phyloP scores from a whole-genome alignment of 2,329 filamentous ascomycete genomes.

The Trichophyton mentagrophytes region DNA sequence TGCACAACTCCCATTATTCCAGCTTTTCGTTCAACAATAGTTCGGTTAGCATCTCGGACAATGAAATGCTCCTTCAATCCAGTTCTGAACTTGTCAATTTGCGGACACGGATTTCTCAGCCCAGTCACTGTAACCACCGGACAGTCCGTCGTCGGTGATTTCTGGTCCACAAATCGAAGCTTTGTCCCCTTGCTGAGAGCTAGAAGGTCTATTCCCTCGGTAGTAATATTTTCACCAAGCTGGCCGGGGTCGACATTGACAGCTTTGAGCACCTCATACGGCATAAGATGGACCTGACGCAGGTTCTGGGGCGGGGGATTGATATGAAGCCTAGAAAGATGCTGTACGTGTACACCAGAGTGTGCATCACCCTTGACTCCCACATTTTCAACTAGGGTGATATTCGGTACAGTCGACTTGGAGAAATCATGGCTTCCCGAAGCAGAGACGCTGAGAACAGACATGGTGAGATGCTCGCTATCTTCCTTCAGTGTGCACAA shows the following conservation, averaged over 20 bases:
- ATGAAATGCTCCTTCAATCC: conserved; percentile 11
- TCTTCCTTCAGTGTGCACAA: background rate
- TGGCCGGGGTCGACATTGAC: conserved; percentile 12
- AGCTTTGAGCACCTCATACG: conserved; percentile 15
- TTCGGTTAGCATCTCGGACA: conserved; percentile 7
- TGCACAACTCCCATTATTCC: conserved; percentile 18
- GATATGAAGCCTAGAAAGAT: conserved; percentile 15
- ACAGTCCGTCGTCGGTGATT: background rate
- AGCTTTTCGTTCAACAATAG: conserved; percentile 14
- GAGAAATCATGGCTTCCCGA: conserved; percentile 17
- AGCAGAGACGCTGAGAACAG: conserved; percentile 14
- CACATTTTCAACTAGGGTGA: conserved; percentile 16
- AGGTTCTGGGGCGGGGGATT: conserved; percentile 17
- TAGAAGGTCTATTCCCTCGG: conserved; percentile 13
- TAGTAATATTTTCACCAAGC: conserved; percentile 20
- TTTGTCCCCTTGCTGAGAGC: conserved; percentile 14
- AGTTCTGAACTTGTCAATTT: conserved; percentile 14
- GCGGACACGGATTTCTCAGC: conserved; percentile 15
- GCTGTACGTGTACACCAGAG: conserved; percentile 16
- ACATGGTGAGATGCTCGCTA: conserved; percentile 8
- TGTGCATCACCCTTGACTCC: conserved; percentile 19
- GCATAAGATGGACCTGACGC: conserved; percentile 20
- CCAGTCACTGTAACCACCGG: conserved; percentile 14
- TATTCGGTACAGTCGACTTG: conserved; percentile 13
- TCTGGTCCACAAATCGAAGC: conserved; percentile 13